Conservation (phyloP, 2,329 filamentous ascomycete genomes). For the Thelonectria rubi region DNA sequence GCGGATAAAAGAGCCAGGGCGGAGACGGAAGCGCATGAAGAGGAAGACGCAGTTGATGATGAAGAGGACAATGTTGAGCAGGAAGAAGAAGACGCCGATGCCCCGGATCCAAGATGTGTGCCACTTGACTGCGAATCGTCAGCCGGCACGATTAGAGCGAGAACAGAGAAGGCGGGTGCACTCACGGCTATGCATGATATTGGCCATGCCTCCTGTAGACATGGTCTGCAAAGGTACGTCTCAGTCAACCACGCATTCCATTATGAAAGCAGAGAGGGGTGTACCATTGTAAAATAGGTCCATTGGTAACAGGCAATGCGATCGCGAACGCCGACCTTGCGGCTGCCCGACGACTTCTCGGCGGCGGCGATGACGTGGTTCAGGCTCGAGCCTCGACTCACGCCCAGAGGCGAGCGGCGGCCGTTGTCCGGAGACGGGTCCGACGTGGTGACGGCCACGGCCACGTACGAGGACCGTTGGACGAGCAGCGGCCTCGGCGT, state of each 20-base stretch:
- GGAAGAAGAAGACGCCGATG: slow-evolving; percentile 68
- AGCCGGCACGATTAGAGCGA: not conserved
- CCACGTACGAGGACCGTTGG: slow-evolving; percentile 33
- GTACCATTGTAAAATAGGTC: slow-evolving; percentile 77
- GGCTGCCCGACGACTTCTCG: slow-evolving; percentile 35
- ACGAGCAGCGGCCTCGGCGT: slow-evolving; percentile 26
- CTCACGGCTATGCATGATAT: slow-evolving; percentile 56
- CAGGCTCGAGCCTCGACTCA: slow-evolving; percentile 37
- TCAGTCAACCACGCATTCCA: slow-evolving; percentile 2
- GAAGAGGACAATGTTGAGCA: slow-evolving; percentile 72
- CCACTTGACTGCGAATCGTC: slow-evolving; percentile 34
- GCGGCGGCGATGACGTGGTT: slow-evolving; percentile 48
- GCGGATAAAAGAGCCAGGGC: slow-evolving; percentile 74
- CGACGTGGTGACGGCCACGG: slow-evolving; percentile 26
- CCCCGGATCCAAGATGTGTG: slow-evolving; percentile 63
- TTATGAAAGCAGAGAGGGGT: not conserved
- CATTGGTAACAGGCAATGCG: slow-evolving; percentile 66
- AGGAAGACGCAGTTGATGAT: slow-evolving; percentile 71
- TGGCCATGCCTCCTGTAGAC: slow-evolving; percentile 66
- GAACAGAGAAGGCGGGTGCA: not conserved
- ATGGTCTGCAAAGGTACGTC: slow-evolving; percentile 42
- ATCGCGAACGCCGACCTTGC: slow-evolving; percentile 57
- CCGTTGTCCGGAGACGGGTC: slow-evolving; percentile 4
- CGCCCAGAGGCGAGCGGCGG: slow-evolving; percentile 20
- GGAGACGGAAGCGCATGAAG: slow-evolving; percentile 72